phyloP scores from a whole-genome alignment of 2,329 filamentous ascomycete species.

The Bipolaris cookei region DNA sequence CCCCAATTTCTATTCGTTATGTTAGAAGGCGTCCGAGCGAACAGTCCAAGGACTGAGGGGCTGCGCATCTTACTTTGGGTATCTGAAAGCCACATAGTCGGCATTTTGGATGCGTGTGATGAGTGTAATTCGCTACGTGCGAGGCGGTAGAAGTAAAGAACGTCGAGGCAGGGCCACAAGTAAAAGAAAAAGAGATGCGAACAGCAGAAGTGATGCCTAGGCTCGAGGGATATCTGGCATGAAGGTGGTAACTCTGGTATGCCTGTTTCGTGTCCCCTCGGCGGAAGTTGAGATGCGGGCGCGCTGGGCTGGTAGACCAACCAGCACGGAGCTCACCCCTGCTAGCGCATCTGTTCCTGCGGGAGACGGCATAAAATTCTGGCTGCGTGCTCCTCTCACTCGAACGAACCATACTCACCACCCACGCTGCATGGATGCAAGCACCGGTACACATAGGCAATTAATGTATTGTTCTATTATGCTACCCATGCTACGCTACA shows the following conservation, averaged over 20 bases:
- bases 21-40: slow-evolving; percentile 14
- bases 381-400: slow-evolving; percentile 4
- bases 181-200: background rate
- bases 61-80: slow-evolving; percentile 76
- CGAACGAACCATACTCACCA: background rate
- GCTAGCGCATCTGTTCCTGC: slow-evolving; percentile 29
- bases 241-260: slow-evolving; percentile 13
- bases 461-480: slow-evolving; percentile 20
- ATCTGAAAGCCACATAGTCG: slow-evolving; percentile 95
- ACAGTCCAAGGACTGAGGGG: background rate
- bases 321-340: slow-evolving; percentile 24
- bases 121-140: slow-evolving; percentile 10
- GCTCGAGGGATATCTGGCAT: slow-evolving; percentile 15
- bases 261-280: slow-evolving; percentile 43
- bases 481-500: slow-evolving; percentile 5
- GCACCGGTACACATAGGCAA: slow-evolving; percentile 3
- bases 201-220: slow-evolving; percentile 6
- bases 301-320: slow-evolving; percentile 18
- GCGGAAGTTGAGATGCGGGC: slow-evolving; percentile 24
- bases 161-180: background rate
- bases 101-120: slow-evolving; percentile 57
- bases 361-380: slow-evolving; percentile 28
- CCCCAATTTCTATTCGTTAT: slow-evolving; percentile 77
- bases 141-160: background rate
- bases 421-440: background rate